Conservation (phyloP, 495 filamentous ascomycete genomes). For the Podospora pseudocomata region DNA sequence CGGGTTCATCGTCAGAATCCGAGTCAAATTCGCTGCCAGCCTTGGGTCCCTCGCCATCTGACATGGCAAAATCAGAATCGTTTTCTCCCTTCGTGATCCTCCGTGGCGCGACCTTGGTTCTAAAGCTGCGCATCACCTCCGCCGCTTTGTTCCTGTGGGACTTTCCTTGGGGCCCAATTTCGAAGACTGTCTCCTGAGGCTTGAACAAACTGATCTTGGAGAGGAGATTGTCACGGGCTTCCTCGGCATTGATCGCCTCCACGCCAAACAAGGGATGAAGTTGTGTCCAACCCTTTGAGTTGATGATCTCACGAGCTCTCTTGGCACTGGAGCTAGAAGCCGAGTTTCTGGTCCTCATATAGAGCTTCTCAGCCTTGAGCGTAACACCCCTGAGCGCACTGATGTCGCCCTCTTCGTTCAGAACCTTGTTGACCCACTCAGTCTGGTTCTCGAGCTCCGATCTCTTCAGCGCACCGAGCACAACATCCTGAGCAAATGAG, state of each 20-base stretch:
- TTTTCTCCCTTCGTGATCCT: constrained; percentile 33
- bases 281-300: constrained; percentile 62
- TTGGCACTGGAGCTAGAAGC: constrained; percentile 86
- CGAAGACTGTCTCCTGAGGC: constrained; percentile 90
- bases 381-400: constrained; percentile 64
- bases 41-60: constrained; percentile 30
- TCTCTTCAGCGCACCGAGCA: constrained; percentile 68
- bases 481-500: constrained; percentile 75
- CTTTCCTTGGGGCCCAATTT: constrained; percentile 71
- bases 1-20: constrained; percentile 42
- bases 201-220: constrained; percentile 79
- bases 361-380: constrained; percentile 87
- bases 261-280: constrained; percentile 75
- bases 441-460: constrained; percentile 66
- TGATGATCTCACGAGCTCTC: constrained; percentile 69
- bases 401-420: constrained; percentile 74
- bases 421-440: constrained; percentile 74
- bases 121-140: constrained; percentile 69
- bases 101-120: constrained; percentile 57
- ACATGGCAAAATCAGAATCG: constrained; percentile 32
- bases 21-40: constrained; percentile 21
- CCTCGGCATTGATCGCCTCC: constrained; percentile 57
- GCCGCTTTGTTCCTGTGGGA: constrained; percentile 62
- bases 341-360: constrained; percentile 80
- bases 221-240: constrained; percentile 77